phyloP scores from a whole-genome alignment of 192 early-diverging fungal species.

The Backusella mclennaniae region DNA sequence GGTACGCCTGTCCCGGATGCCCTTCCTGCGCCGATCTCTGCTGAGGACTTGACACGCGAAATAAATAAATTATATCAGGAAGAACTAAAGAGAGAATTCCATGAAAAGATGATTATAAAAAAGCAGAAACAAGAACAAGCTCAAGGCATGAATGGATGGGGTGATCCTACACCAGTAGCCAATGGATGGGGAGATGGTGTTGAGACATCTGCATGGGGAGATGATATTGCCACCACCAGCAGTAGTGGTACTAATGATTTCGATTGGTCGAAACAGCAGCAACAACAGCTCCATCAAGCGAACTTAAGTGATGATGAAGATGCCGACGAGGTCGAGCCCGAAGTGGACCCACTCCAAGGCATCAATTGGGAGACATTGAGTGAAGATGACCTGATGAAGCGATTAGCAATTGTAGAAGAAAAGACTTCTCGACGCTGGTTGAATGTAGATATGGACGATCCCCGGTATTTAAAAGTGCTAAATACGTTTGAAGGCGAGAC shows the following conservation, averaged over 20 bases:
- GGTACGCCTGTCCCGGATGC: slow-evolving; percentile 19
- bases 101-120: not conserved
- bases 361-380: slow-evolving; percentile 22
- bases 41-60: not conserved
- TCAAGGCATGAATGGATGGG: slow-evolving; percentile 11
- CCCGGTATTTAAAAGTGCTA: slow-evolving; percentile 23
- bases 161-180: not conserved
- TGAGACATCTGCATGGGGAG: not conserved
- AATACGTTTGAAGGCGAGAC: slow-evolving; percentile 9
- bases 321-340: not conserved
- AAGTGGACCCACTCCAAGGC: slow-evolving; percentile 3
- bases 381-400: slow-evolving; percentile 10
- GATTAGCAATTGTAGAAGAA: slow-evolving; percentile 19
- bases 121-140: not conserved
- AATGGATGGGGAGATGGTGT: not conserved
- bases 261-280: not conserved
- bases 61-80: slow-evolving; percentile 27
- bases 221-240: not conserved
- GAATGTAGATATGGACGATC: slow-evolving; percentile 23
- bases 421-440: slow-evolving; percentile 12
- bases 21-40: not conserved
- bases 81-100: slow-evolving; percentile 15
- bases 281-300: not conserved
- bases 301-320: slow-evolving; percentile 13
- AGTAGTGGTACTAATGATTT: not conserved